These are phyloP conservation scores for Phytophthora palmivora DNA, from an alignment of 352 stramenopile species.

Conservation along the genomic window DNA sequence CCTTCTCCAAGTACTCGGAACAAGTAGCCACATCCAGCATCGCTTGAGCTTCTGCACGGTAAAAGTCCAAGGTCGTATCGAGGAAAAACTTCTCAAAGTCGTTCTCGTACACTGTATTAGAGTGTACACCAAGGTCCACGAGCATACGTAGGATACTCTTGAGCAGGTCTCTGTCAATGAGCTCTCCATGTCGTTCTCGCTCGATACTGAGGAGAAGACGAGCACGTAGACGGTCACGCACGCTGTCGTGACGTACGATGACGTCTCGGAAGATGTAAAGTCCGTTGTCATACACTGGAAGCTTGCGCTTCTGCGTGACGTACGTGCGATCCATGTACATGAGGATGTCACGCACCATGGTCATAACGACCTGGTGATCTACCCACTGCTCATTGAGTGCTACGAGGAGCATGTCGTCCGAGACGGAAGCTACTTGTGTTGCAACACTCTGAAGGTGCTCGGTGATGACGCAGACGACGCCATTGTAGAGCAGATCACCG, in stretches of 20 bases:
- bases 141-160: constrained; percentile 96
- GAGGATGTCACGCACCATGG: constrained; percentile 99
- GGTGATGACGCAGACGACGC: constrained; percentile 93
- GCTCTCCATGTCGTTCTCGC: constrained; percentile 88
- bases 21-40: constrained; percentile 93
- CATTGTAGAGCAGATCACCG: constrained; percentile 97
- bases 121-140: constrained; percentile 91
- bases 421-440: constrained; percentile 53
- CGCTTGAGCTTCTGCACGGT: constrained; percentile 89
- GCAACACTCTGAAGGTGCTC: constrained; percentile 80
- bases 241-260: constrained; percentile 85
- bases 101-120: constrained; percentile 95
- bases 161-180: constrained; percentile 90
- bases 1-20: constrained; percentile 96
- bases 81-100: constrained; percentile 99
- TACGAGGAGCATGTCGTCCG: constrained; percentile 89
- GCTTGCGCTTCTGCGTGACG: constrained; percentile 93
- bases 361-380: constrained; percentile 96
- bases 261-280: constrained; percentile 92
- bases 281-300: constrained; percentile 92
- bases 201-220: constrained; percentile 88
- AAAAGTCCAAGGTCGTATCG: constrained; percentile 93
- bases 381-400: constrained; percentile 93
- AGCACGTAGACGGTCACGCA: constrained; percentile 72
- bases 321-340: constrained; percentile 99